phyloP scores from a whole-genome alignment of 1,284 basidiomycete genomes.

The Schizophyllum commune region DNA sequence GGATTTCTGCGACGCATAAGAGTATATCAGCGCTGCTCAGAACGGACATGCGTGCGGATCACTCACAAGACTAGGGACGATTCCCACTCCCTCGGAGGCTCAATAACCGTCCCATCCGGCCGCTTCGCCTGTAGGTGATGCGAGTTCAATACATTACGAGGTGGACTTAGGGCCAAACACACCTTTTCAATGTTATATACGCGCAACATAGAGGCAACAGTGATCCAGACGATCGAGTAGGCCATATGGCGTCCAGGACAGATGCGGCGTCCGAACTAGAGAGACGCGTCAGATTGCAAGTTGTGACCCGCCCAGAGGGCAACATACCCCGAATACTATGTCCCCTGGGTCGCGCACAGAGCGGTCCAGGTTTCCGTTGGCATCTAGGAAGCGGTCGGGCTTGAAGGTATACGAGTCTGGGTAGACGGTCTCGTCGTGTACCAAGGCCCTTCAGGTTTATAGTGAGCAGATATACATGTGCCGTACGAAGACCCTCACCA shows the following conservation, averaged over 20 bases:
- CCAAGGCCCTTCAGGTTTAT: background rate
- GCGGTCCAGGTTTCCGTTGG: slow-evolving; percentile 20
- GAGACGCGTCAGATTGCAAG: background rate
- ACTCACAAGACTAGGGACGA: slow-evolving; percentile 12
- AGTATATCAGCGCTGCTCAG: background rate
- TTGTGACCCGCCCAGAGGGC: background rate
- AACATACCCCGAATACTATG: slow-evolving; percentile 12
- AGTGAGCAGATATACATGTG: background rate
- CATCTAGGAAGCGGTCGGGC: slow-evolving; percentile 22
- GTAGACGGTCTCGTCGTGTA: slow-evolving; percentile 12
- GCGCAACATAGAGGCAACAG: slow-evolving; percentile 22
- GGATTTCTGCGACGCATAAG: slow-evolving; percentile 5
- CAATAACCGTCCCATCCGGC: slow-evolving; percentile 17
- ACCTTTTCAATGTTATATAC: slow-evolving; percentile 20
- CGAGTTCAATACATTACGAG: too few species aligned
- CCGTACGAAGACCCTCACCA: background rate
- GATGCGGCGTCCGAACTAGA: background rate
- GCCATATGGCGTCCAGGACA: slow-evolving; percentile 24
- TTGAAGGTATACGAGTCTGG: slow-evolving; percentile 21
- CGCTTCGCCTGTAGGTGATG: slow-evolving; percentile 8
- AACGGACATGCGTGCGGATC: too few species aligned
- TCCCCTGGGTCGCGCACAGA: slow-evolving; percentile 12
- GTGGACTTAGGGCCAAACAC: too few species aligned
- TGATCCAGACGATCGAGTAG: slow-evolving; percentile 21
- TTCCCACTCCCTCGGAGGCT: slow-evolving; percentile 14